Percentiles rank a stretch among this genome's conserved stretches.
phyloP scores from a whole-genome alignment of 169 alveolate genomes.

The Plasmodium reichenowi region DNA sequence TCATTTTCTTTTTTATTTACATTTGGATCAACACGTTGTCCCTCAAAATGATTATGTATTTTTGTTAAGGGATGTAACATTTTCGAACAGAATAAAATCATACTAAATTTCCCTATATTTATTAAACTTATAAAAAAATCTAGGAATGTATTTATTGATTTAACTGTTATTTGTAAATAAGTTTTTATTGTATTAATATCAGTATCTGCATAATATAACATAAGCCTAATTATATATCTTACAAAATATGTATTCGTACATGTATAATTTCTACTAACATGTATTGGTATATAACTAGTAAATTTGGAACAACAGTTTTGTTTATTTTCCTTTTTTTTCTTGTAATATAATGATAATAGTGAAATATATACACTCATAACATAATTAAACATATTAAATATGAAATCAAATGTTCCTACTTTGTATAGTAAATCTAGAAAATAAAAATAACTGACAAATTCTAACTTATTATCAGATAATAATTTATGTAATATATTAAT shows the following conservation, averaged over 20 bases:
- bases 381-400: constrained; percentile 76
- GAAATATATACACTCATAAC: constrained; percentile 76
- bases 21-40: neutral
- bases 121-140: constrained; percentile 54
- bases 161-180: constrained; percentile 54
- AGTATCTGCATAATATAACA: constrained; percentile 28
- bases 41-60: constrained; percentile 16
- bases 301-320: constrained; percentile 6
- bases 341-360: constrained; percentile 40
- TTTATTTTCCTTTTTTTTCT: constrained; percentile 48
- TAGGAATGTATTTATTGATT: constrained; percentile 49
- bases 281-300: constrained; percentile 69
- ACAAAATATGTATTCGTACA: constrained; percentile 75
- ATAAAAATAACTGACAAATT: constrained; percentile 66
- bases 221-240: constrained; percentile 46
- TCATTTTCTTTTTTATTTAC: neutral
- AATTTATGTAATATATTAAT: constrained; percentile 62
- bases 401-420: constrained; percentile 77
- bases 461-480: constrained; percentile 61
- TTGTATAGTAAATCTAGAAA: constrained; percentile 64
- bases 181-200: constrained; percentile 33
- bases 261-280: constrained; percentile 72
- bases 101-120: constrained; percentile 56
- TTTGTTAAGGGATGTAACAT: constrained; percentile 74
- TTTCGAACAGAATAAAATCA: constrained; percentile 39